These are phyloP conservation scores for Solanum peruvianum DNA, from an alignment of 257 asterid species.

Conservation along the genomic window DNA sequence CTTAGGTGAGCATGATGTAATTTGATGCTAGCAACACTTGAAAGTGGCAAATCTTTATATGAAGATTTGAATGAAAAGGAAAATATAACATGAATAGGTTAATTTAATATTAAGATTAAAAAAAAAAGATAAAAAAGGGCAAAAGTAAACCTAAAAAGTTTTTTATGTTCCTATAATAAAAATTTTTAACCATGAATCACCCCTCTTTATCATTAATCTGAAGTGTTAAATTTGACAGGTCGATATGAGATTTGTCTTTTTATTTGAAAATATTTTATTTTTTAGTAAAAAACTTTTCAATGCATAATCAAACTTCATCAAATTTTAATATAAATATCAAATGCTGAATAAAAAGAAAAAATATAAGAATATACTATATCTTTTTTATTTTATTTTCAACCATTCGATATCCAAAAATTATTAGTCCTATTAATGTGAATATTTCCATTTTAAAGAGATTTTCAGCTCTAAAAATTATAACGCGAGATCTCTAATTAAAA, in stretches of 20 bases:
- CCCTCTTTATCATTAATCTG: neutral
- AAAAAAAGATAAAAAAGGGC: neutral
- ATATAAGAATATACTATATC: neutral
- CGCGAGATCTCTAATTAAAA: neutral
- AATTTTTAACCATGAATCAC: neutral
- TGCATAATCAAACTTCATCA: fast-evolving
- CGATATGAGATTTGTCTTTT: too few relatives aligned
- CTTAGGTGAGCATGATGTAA: neutral
- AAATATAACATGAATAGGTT: neutral
- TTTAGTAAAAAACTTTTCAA: fast-evolving
- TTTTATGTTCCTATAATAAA: neutral
- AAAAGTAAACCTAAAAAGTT: neutral
- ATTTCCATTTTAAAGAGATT: too few relatives aligned
- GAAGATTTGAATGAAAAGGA: neutral
- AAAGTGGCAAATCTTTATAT: conserved; percentile 6
- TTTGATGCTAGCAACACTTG: neutral
- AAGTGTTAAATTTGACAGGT: too few relatives aligned
- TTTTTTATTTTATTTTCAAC: neutral
- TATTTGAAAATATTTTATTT: fast-evolving
- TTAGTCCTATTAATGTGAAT: neutral
- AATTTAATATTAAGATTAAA: neutral
- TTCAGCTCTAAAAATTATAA: neutral
- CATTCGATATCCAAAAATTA: neutral
- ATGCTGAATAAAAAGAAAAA: fast-evolving
- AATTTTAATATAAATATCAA: neutral